These are phyloP conservation scores for Peronospora belbahrii DNA, from an alignment of 352 stramenopile genomes.

Conservation along the genomic window DNA sequence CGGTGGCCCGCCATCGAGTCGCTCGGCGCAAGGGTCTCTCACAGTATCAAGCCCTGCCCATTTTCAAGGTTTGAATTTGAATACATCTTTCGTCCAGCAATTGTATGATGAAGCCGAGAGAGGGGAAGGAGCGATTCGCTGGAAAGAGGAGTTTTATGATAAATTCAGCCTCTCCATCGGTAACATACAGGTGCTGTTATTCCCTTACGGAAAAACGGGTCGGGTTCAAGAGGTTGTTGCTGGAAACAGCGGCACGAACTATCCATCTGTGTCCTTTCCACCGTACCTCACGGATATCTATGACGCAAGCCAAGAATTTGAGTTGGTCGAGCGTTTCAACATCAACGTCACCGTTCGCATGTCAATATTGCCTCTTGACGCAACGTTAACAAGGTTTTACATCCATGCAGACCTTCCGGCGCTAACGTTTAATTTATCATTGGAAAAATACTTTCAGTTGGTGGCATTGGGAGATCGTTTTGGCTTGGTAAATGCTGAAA, in stretches of 20 bases:
- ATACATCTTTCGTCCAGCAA: conserved; percentile 78
- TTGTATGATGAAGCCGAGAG: conserved; percentile 81
- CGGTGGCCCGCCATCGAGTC: conserved; percentile 22
- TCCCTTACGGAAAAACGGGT: conserved; percentile 58
- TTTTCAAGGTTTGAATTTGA: conserved; percentile 30
- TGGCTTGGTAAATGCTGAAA: conserved; percentile 25
- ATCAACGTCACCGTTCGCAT: conserved; percentile 83
- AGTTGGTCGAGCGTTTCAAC: conserved; percentile 78
- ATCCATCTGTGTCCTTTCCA: conserved; percentile 36
- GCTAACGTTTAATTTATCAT: conserved; percentile 77
- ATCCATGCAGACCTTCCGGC: conserved; percentile 76
- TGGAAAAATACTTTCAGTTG: conserved; percentile 80
- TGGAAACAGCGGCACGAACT: conserved; percentile 18
- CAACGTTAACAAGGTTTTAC: conserved; percentile 76
- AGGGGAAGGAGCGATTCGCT: conserved; percentile 76
- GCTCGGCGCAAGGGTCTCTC: conserved; percentile 29
- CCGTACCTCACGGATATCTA: conserved; percentile 35
- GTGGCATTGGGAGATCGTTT: conserved; percentile 55
- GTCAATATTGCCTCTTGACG: conserved; percentile 78
- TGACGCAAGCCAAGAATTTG: conserved; percentile 56
- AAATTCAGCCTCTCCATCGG: conserved; percentile 81
- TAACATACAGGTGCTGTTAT: conserved; percentile 77
- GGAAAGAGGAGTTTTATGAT: conserved; percentile 89
- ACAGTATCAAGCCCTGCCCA: conserved; percentile 33
- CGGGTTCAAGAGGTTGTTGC: conserved; percentile 15